Evolutionary conservation across 108 stramenopile genomes (phyloP).

Genomic region (Chaetoceros tenuissimus): DNA sequence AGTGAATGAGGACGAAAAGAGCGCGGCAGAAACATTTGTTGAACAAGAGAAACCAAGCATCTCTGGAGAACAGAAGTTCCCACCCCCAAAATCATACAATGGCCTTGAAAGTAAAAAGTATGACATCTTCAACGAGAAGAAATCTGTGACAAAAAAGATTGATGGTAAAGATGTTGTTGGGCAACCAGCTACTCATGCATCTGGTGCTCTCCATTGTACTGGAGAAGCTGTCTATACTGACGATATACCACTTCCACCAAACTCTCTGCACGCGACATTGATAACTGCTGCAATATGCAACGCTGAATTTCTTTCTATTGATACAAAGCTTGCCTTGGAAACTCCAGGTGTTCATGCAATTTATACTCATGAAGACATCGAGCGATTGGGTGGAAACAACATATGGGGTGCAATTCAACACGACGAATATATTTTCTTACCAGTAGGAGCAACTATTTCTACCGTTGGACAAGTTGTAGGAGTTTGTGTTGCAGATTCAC

Average conservation of each 20-base stretch:
- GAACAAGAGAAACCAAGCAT: conserved; percentile 67
- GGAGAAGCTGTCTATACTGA: conserved; percentile 90
- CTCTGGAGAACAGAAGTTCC: conserved; percentile 72
- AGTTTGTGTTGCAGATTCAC: conserved; percentile 62
- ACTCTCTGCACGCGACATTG: conserved; percentile 74
- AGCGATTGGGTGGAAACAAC: conserved; percentile 66
- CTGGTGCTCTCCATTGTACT: conserved; percentile 81
- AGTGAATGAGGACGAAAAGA: conserved; percentile 36
- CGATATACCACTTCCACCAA: conserved; percentile 78
- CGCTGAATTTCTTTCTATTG: conserved; percentile 49
- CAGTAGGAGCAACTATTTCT: conserved; percentile 53
- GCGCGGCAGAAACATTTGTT: conserved; percentile 56
- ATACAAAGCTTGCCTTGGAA: conserved; percentile 42
- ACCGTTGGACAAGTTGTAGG: conserved; percentile 82
- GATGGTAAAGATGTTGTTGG: conserved; percentile 42
- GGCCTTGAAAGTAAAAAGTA: conserved; percentile 58
- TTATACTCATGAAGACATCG: conserved; percentile 63
- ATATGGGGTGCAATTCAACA: conserved; percentile 67
- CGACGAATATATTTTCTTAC: conserved; percentile 78
- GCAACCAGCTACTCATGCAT: conserved; percentile 61
- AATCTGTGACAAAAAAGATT: conserved; percentile 1
- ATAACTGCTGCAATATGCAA: conserved; percentile 68
- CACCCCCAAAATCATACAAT: conserved; percentile 48
- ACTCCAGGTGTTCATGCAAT: conserved; percentile 77
- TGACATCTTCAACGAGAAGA: conserved; percentile 12